Evolutionary conservation across 2,329 filamentous ascomycete genomes (phyloP).

Genomic region (Clathrospora elynae): DNA sequence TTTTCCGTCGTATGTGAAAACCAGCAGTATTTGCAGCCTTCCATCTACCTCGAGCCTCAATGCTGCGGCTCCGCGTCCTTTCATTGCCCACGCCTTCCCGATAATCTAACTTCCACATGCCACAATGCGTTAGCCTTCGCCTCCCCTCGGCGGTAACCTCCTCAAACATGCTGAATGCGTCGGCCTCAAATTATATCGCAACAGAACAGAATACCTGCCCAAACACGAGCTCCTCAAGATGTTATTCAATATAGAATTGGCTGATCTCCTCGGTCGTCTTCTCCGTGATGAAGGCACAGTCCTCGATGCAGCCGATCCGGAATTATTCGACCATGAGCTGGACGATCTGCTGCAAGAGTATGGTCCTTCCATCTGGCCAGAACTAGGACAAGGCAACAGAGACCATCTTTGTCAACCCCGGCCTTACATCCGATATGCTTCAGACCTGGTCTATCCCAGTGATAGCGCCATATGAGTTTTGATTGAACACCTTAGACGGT

Average conservation of each 20-base stretch:
- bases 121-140: neutral
- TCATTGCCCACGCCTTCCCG: too few relatives aligned
- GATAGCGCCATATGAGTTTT: conserved; percentile 11
- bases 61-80: too few relatives aligned
- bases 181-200: neutral
- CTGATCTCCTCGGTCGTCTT: conserved; percentile 13
- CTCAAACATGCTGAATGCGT: neutral
- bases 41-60: too few relatives aligned
- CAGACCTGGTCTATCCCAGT: conserved; percentile 20
- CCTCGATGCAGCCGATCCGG: conserved; percentile 12
- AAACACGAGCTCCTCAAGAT: conserved; percentile 9
- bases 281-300: conserved; percentile 9
- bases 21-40: too few relatives aligned
- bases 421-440: conserved; percentile 9
- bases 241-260: conserved; percentile 16
- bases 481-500: neutral
- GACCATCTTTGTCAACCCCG: conserved; percentile 15
- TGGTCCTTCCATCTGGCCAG: conserved; percentile 23
- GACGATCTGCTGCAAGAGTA: conserved; percentile 13
- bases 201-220: neutral
- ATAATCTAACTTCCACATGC: neutral
- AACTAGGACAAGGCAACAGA: conserved; percentile 6
- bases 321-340: conserved; percentile 20
- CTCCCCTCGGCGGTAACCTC: too few relatives aligned
- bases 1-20: too few relatives aligned